Conservation (phyloP, 2,329 filamentous ascomycete genomes). For the Exophiala spinifera region DNA sequence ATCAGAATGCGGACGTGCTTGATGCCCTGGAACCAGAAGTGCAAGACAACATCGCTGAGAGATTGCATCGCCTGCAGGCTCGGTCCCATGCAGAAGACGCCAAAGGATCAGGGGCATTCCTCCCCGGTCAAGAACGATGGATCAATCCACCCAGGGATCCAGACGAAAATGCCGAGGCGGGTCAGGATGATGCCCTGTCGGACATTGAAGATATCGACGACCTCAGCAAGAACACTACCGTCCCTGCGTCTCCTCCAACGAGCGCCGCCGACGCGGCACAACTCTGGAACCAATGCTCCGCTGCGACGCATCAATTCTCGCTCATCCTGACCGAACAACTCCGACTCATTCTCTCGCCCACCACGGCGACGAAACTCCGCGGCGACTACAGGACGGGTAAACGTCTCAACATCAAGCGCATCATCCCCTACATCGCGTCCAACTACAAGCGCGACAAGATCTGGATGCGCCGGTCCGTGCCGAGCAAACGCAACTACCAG, state of each 20-base stretch:
- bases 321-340: constrained; percentile 90
- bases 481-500: constrained; percentile 92
- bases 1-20: constrained; percentile 58
- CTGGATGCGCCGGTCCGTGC: constrained; percentile 92
- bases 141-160: constrained; percentile 31
- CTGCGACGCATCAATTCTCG: constrained; percentile 78
- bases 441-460: constrained; percentile 99
- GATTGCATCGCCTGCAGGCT: constrained; percentile 31
- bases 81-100: constrained; percentile 40
- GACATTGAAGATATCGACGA: constrained; percentile 60
- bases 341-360: constrained; percentile 90
- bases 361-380: constrained; percentile 90
- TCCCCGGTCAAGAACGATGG: constrained; percentile 43
- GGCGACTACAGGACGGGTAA: constrained; percentile 97
- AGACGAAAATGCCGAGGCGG: constrained; percentile 46
- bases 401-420: constrained; percentile 97
- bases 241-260: constrained; percentile 35
- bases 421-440: constrained; percentile 98
- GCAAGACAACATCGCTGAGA: constrained; percentile 34
- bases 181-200: constrained; percentile 34
- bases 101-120: constrained; percentile 52
- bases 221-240: constrained; percentile 47
- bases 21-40: constrained; percentile 39
- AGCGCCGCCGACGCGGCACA: constrained; percentile 61
- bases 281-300: constrained; percentile 83